phyloP scores from a whole-genome alignment of 441 rosid genomes.

The Omphalea diandra region DNA sequence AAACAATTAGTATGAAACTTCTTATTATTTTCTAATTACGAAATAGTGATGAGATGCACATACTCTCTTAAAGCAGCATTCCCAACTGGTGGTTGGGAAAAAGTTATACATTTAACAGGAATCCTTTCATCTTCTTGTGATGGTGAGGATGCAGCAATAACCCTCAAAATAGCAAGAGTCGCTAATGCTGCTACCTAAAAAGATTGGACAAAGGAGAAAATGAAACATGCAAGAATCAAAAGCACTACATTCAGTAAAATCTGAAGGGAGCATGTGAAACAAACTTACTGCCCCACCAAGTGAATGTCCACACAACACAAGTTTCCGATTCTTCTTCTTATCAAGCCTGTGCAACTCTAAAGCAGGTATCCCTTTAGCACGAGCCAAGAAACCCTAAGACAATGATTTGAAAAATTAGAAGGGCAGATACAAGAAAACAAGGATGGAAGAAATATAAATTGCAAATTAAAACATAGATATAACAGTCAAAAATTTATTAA shows the following conservation, averaged over 20 bases:
- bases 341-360: conserved; percentile 93
- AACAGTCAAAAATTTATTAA: neutral
- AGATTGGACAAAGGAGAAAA: conserved; percentile 12
- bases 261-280: conserved; percentile 17
- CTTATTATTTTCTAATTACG: neutral
- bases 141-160: conserved; percentile 74
- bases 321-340: conserved; percentile 88
- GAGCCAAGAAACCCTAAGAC: conserved; percentile 93
- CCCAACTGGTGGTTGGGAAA: conserved; percentile 97
- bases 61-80: conserved; percentile 98
- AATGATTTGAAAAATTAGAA: conserved; percentile 14
- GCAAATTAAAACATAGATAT: neutral
- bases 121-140: conserved; percentile 66
- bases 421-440: conserved; percentile 6
- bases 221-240: conserved; percentile 13
- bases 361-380: conserved; percentile 99
- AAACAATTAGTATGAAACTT: conserved; percentile 2
- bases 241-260: conserved; percentile 1
- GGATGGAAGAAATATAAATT: neutral
- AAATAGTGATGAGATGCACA: conserved; percentile 26
- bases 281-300: conserved; percentile 97
- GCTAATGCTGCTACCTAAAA: conserved; percentile 92
- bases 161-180: conserved; percentile 96
- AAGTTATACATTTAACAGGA: conserved; percentile 89
- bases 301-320: conserved; percentile 98